These are phyloP conservation scores for Aspergillus bertholletiae DNA, from an alignment of 495 filamentous ascomycete species.

Conservation along the genomic window DNA sequence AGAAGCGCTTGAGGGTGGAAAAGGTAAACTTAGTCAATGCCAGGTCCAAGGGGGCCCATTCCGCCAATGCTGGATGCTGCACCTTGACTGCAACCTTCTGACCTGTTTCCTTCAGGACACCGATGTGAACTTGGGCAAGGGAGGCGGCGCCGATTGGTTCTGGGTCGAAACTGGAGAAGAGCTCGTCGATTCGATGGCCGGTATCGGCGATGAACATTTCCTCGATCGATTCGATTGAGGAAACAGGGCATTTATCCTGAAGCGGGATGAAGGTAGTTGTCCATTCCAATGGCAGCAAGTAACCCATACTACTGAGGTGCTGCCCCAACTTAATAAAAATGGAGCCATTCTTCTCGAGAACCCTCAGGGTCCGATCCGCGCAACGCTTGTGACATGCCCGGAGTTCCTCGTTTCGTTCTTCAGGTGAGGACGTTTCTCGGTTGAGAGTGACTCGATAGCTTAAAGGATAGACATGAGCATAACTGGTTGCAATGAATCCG, in stretches of 20 bases:
- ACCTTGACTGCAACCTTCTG: slow-evolving; percentile 97
- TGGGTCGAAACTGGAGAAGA: slow-evolving; percentile 78
- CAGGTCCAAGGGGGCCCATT: slow-evolving; percentile 90
- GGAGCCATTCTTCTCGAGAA: slow-evolving; percentile 91
- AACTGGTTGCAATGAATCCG: neutral
- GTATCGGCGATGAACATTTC: slow-evolving; percentile 84
- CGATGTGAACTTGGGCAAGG: slow-evolving; percentile 90
- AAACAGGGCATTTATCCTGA: slow-evolving; percentile 93
- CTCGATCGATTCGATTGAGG: slow-evolving; percentile 83
- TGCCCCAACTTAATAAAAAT: slow-evolving; percentile 99
- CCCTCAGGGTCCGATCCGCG: slow-evolving; percentile 78
- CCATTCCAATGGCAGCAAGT: slow-evolving; percentile 91
- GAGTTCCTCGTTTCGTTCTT: slow-evolving; percentile 63
- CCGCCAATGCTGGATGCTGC: slow-evolving; percentile 85
- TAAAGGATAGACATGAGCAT: slow-evolving; percentile 3
- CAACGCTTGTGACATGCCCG: slow-evolving; percentile 89
- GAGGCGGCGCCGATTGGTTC: slow-evolving; percentile 88
- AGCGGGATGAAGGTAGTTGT: slow-evolving; percentile 93
- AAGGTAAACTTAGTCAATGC: slow-evolving; percentile 86
- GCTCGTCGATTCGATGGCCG: slow-evolving; percentile 69
- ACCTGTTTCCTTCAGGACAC: slow-evolving; percentile 78
- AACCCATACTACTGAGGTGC: slow-evolving; percentile 95
- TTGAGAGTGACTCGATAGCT: slow-evolving; percentile 85
- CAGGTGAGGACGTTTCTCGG: slow-evolving; percentile 51
- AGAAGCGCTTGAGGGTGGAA: slow-evolving; percentile 82